These are phyloP conservation scores for Prototheca cutis DNA, from an alignment of 163 green algal species.

Conservation along the genomic window DNA sequence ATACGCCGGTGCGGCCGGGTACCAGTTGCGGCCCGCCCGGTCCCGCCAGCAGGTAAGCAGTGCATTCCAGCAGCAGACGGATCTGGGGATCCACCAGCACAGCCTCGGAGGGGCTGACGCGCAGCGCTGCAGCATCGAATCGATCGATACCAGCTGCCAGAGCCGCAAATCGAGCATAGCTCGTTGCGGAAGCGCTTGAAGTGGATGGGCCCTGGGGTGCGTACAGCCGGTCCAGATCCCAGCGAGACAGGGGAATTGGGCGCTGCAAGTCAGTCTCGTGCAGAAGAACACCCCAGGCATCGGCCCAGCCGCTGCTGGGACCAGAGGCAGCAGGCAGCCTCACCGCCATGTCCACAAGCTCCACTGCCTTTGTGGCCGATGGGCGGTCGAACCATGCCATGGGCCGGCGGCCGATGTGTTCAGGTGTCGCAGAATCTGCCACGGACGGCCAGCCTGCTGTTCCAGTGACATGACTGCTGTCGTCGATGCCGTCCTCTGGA, in stretches of 20 bases:
- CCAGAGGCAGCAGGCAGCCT: not conserved
- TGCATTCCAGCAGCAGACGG: conserved; percentile 51
- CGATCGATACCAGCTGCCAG: conserved; percentile 42
- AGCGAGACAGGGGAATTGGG: conserved; percentile 37
- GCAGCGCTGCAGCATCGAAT: conserved; percentile 65
- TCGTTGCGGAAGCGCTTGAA: not conserved
- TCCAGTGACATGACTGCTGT: too few species aligned
- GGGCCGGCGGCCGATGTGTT: too few species aligned
- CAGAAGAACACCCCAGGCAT: not conserved
- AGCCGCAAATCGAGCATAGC: conserved; percentile 44
- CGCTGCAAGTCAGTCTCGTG: not conserved
- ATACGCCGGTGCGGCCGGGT: conserved; percentile 8
- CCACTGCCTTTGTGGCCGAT: not conserved
- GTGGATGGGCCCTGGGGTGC: not conserved
- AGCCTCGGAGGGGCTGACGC: conserved; percentile 48
- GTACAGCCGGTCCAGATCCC: conserved; percentile 25
- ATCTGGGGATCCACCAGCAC: conserved; percentile 64
- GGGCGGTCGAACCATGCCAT: not conserved
- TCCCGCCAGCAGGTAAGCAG: conserved; percentile 2
- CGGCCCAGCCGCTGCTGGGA: not conserved
- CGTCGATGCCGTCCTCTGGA: not conserved
- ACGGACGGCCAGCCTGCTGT: too few species aligned
- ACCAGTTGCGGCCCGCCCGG: not conserved
- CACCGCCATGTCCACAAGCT: not conserved
- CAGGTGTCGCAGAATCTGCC: too few species aligned